phyloP scores from a whole-genome alignment of 768 basidiomycete genomes.

The Pholiota microspora region DNA sequence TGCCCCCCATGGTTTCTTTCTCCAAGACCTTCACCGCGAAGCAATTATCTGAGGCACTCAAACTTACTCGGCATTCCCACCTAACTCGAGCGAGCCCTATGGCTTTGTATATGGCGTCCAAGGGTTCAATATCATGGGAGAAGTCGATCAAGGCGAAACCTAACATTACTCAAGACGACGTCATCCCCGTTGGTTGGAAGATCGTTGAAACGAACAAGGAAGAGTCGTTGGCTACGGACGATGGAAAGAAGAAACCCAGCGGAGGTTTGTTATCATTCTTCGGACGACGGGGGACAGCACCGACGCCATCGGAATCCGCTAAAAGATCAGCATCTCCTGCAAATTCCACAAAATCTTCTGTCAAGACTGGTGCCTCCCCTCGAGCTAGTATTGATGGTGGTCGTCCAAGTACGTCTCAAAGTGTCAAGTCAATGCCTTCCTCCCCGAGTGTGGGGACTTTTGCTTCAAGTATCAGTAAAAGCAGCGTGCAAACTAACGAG shows the following conservation, averaged over 20 bases:
- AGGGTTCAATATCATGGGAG: conserved; percentile 79
- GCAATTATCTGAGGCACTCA: conserved; percentile 57
- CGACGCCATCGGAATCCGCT: conserved; percentile 14
- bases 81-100: conserved; percentile 62
- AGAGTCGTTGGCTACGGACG: conserved; percentile 28
- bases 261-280: conserved; percentile 75
- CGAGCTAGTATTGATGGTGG: conserved; percentile 23
- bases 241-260: conserved; percentile 49
- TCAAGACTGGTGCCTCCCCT: conserved; percentile 21
- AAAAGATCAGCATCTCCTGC: conserved; percentile 21
- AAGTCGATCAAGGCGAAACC: conserved; percentile 55
- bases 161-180: conserved; percentile 50
- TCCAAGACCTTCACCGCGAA: conserved; percentile 55
- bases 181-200: conserved; percentile 69
- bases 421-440: conserved; percentile 5
- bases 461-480: neutral
- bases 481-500: conserved; percentile 2
- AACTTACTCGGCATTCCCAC: conserved; percentile 58
- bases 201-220: conserved; percentile 56
- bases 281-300: conserved; percentile 37
- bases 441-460: conserved; percentile 11
- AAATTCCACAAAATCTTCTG: conserved; percentile 12
- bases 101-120: conserved; percentile 64
- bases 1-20: conserved; percentile 51
- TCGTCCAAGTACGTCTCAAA: conserved; percentile 8